Evolutionary conservation across 345 rosid genomes (phyloP).

Genomic region (Hibiscus tridactylites): DNA sequence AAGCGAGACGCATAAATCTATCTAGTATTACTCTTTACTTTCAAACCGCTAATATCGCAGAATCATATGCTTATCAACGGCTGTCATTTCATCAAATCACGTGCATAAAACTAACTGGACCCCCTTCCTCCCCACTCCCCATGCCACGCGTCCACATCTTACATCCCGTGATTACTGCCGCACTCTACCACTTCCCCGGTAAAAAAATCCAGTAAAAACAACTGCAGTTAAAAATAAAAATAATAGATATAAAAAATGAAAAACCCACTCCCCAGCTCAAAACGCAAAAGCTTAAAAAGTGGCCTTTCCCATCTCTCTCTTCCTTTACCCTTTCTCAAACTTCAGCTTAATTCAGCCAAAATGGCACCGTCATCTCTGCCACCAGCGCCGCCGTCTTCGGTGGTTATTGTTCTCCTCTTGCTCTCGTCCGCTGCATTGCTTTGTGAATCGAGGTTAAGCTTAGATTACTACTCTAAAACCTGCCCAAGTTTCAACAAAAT

Average conservation of each 20-base stretch:
- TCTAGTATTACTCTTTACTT: background rate
- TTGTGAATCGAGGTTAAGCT: slow-evolving; percentile 33
- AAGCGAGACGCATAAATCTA: too few species aligned
- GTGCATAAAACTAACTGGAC: background rate
- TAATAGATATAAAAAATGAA: background rate
- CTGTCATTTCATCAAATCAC: background rate
- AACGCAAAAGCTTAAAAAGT: background rate
- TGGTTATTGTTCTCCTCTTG: slow-evolving; percentile 14
- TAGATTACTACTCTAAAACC: slow-evolving; percentile 52
- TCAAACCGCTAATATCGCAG: background rate
- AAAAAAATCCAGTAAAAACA: background rate
- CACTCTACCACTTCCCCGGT: background rate
- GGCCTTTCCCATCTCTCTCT: background rate
- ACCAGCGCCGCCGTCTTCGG: slow-evolving; percentile 3
- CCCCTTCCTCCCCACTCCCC: background rate
- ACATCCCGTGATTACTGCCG: background rate
- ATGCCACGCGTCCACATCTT: background rate
- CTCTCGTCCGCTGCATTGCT: slow-evolving; percentile 11
- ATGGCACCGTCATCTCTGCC: slow-evolving; percentile 18
- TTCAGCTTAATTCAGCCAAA: background rate
- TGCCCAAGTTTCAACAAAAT: slow-evolving; percentile 68
- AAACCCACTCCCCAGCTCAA: background rate
- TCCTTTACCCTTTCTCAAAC: background rate
- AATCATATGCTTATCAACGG: background rate
- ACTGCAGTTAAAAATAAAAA: background rate